Evolutionary conservation across 371 early-diverging fungal genomes (phyloP), one percentile per base, ranked within the genome.

Genomic region (Lichtheimia hyalospora): DNA sequence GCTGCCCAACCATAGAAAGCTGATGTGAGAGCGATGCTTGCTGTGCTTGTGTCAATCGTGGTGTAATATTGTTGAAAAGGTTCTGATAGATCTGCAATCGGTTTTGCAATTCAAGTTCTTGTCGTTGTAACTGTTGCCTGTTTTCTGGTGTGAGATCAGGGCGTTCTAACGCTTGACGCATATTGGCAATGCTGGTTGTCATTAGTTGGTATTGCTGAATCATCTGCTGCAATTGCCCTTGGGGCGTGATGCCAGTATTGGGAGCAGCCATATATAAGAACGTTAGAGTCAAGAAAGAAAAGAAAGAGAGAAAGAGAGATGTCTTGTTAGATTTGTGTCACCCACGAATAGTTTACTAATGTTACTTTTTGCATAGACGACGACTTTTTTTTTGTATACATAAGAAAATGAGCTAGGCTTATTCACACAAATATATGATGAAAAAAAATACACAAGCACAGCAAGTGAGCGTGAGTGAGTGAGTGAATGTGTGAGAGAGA

Each of bases 111-210:
- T 59, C 21, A 23, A 16, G 55, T 54, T 54, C 61, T 60, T 52
- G 71, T 24, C n/a, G 25, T 51, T 24, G 64, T 8, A 43, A 48
- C 28, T 57, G 57, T 18, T 69, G 68, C 51, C 57, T 69, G 40
- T 79, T 72, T 51, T 71, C 73, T 10, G 54, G 40, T 13, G 72
- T 52, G 5, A 79, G 64, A 57, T 75, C 70, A 4, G 68, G 46
- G 50, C 72, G 66, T 49, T 79, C 76, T 3, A 75, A 42, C 21
- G 63, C 60, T 58, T 70, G 61, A 28, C 79, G 71, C 12, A 69
- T 24, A 13, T 46, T 69, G 71, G 16, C 60, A 49, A 58, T 24
- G 50, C n/a, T 23, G 49, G 18, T 50, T 18, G 40, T 39, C 16
- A 49, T 13, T 21, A 49, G 48, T 14, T 58, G 58, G 46, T 40